These are phyloP conservation scores for Fennellomyces sp. DNA, from an alignment of 371 early-diverging fungal genomes.

Conservation along the genomic window DNA sequence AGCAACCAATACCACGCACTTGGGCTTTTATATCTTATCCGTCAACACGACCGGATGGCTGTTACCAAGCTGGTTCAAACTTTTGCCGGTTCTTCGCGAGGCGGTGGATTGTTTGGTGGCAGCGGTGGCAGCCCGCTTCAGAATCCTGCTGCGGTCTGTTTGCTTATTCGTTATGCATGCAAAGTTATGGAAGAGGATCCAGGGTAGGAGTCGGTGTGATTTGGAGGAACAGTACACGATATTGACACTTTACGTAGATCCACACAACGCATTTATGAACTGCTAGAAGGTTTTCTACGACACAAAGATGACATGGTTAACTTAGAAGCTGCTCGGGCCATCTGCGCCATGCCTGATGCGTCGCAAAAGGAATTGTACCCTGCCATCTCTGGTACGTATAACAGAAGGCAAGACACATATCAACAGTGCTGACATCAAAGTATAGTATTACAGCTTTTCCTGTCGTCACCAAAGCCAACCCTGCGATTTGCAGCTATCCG, in stretches of 20 bases:
- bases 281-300: conserved; percentile 89
- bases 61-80: conserved; percentile 94
- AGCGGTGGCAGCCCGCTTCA: conserved; percentile 62
- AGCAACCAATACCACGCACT: conserved; percentile 97
- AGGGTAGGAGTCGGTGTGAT: conserved; percentile 37
- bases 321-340: conserved; percentile 96
- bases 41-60: conserved; percentile 98
- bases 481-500: conserved; percentile 97
- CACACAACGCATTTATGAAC: conserved; percentile 72
- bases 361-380: conserved; percentile 87
- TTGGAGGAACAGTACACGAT: neutral
- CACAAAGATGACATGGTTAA: conserved; percentile 97
- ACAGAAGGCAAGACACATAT: neutral
- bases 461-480: conserved; percentile 90
- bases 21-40: conserved; percentile 91
- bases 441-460: conserved; percentile 86
- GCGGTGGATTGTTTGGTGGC: conserved; percentile 53
- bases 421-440: neutral
- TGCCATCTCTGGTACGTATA: conserved; percentile 78
- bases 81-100: conserved; percentile 65
- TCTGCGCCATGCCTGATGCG: conserved; percentile 87
- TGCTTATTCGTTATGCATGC: conserved; percentile 91
- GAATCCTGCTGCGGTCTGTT: conserved; percentile 88
- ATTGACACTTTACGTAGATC: conserved; percentile 44
- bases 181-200: conserved; percentile 94